Evolutionary conservation across 352 stramenopile species (phyloP).

Genomic region (Hyaloperonospora brassicae): DNA sequence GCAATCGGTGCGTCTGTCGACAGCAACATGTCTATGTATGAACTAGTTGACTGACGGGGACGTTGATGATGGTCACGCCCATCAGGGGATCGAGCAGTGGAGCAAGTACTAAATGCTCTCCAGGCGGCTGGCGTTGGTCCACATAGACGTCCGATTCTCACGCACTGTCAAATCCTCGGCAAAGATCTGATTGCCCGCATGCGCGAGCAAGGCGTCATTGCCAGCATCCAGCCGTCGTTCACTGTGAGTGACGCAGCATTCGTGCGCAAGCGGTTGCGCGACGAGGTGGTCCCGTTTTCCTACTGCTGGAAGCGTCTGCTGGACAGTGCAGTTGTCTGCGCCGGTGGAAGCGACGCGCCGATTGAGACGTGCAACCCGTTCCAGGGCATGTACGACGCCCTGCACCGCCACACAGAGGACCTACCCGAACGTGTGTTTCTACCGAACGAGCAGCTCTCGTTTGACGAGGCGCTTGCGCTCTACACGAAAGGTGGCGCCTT

Average conservation of each 20-base stretch:
- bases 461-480: slow-evolving; percentile 64
- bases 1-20: slow-evolving; percentile 56
- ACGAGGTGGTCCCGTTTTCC: slow-evolving; percentile 48
- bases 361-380: slow-evolving; percentile 86
- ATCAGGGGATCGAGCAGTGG: slow-evolving; percentile 55
- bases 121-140: slow-evolving; percentile 36
- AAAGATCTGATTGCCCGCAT: slow-evolving; percentile 65
- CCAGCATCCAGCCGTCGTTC: slow-evolving; percentile 86
- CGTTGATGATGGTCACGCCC: neutral
- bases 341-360: slow-evolving; percentile 74
- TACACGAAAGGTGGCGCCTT: slow-evolving; percentile 78
- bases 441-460: slow-evolving; percentile 56
- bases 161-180: slow-evolving; percentile 85
- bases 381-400: slow-evolving; percentile 84
- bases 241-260: slow-evolving; percentile 80
- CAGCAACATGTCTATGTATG: neutral
- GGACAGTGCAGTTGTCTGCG: slow-evolving; percentile 58
- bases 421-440: slow-evolving; percentile 47
- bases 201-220: slow-evolving; percentile 67
- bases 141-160: slow-evolving; percentile 74
- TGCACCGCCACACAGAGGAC: slow-evolving; percentile 57
- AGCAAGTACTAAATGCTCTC: slow-evolving; percentile 68
- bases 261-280: slow-evolving; percentile 62
- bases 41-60: neutral
- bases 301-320: slow-evolving; percentile 87